Evolutionary conservation across 2,329 filamentous ascomycete species (phyloP).

Genomic region (Xylariaceae sp.): DNA sequence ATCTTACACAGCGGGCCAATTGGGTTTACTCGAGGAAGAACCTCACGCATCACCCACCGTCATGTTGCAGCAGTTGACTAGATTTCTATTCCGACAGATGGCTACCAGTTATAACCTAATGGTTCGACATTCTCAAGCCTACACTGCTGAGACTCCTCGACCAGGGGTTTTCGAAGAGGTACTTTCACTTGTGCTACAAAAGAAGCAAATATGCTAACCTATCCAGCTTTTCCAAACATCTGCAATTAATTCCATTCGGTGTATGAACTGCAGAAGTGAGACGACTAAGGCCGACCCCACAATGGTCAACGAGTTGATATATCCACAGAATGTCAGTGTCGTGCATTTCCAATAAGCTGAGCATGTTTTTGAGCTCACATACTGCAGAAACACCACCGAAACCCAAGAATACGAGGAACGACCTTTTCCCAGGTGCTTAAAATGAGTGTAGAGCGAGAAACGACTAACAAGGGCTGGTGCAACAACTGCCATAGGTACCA

Average conservation of each 20-base stretch:
- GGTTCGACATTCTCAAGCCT: slow-evolving; percentile 55
- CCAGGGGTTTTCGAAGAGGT: slow-evolving; percentile 66
- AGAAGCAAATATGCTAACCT: slow-evolving; percentile 26
- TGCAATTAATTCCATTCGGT: slow-evolving; percentile 75
- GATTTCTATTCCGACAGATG: slow-evolving; percentile 84
- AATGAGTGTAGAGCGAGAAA: slow-evolving; percentile 85
- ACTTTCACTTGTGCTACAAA: background rate
- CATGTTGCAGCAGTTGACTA: slow-evolving; percentile 83
- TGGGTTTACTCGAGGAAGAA: slow-evolving; percentile 86
- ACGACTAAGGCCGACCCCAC: slow-evolving; percentile 78
- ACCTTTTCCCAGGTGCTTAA: slow-evolving; percentile 93
- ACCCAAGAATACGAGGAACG: slow-evolving; percentile 54
- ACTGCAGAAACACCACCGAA: slow-evolving; percentile 51
- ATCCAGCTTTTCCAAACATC: slow-evolving; percentile 65
- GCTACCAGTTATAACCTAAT: slow-evolving; percentile 74
- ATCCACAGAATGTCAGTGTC: slow-evolving; percentile 59
- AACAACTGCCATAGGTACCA: slow-evolving; percentile 89
- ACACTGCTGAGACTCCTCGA: slow-evolving; percentile 19
- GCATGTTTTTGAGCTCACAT: slow-evolving; percentile 16
- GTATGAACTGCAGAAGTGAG: slow-evolving; percentile 85
- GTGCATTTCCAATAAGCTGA: slow-evolving; percentile 15
- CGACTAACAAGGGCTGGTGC: slow-evolving; percentile 91
- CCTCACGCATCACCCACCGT: slow-evolving; percentile 71
- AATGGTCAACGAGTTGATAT: slow-evolving; percentile 83
- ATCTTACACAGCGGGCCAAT: slow-evolving; percentile 59